phyloP scores from a whole-genome alignment of 2,329 filamentous ascomycete genomes.

The Aspergillus hiratsukae region DNA sequence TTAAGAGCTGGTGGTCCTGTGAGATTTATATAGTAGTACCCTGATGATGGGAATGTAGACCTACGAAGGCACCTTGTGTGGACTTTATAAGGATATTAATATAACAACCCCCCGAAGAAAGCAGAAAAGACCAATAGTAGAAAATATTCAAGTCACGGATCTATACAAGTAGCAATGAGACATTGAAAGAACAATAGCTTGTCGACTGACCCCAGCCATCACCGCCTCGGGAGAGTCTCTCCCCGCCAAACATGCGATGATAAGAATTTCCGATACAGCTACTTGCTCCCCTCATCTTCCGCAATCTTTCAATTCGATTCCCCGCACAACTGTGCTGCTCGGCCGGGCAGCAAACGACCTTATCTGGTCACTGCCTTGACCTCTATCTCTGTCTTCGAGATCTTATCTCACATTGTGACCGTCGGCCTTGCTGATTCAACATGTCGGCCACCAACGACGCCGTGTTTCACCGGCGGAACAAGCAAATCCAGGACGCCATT shows the following conservation, averaged over 20 bases:
- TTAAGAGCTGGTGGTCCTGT: neutral
- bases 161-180: neutral
- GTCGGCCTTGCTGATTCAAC: slow-evolving; percentile 1
- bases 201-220: neutral
- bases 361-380: neutral
- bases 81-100: neutral
- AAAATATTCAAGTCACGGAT: neutral
- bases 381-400: neutral
- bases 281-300: slow-evolving; percentile 3
- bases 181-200: neutral
- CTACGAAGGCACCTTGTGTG: neutral
- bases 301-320: slow-evolving; percentile 10
- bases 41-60: neutral
- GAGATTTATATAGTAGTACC: neutral
- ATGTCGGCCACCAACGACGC: slow-evolving; percentile 30
- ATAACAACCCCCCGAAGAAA: neutral
- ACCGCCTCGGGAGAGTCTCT: neutral
- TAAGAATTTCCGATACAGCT: neutral
- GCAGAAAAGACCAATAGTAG: neutral
- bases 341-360: slow-evolving; percentile 18
- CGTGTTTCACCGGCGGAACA: slow-evolving; percentile 43
- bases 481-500: slow-evolving; percentile 48
- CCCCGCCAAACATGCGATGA: neutral
- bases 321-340: slow-evolving; percentile 22
- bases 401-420: neutral